Evolutionary conservation across 164 flowering plant genomes (phyloP).

Genomic region (Vitis amurensis): DNA sequence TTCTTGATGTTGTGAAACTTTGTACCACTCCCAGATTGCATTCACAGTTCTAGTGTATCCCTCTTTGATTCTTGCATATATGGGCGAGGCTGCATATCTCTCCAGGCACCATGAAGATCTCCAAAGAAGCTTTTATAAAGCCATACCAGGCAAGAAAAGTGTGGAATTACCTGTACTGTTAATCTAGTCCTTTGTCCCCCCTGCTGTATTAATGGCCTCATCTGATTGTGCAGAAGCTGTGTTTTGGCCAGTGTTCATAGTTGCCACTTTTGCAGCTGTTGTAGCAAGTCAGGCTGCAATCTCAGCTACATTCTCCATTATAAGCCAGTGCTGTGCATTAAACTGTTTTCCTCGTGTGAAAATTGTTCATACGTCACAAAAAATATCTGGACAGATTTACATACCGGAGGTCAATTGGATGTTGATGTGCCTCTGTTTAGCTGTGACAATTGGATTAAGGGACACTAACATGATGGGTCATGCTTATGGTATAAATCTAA

Average conservation of each 20-base stretch:
- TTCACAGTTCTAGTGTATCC: constrained; percentile 71
- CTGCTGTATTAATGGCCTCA: constrained; percentile 3
- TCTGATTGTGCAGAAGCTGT: constrained; percentile 47
- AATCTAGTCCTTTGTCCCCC: background rate
- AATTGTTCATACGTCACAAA: constrained; percentile 63
- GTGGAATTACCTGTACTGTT: background rate
- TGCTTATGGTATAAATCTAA: constrained; percentile 54
- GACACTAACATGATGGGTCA: constrained; percentile 69
- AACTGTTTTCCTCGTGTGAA: constrained; percentile 72
- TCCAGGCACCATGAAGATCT: constrained; percentile 59
- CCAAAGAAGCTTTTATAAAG: constrained; percentile 61
- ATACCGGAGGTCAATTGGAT: constrained; percentile 78
- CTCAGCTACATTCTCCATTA: constrained; percentile 71
- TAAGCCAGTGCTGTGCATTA: constrained; percentile 69
- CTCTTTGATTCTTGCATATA: constrained; percentile 62
- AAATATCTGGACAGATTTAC: constrained; percentile 68
- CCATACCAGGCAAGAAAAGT: constrained; percentile 62
- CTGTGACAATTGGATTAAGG: constrained; percentile 61
- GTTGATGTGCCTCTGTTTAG: constrained; percentile 63
- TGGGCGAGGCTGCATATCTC: constrained; percentile 71
- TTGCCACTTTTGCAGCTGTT: constrained; percentile 66
- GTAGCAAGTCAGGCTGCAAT: constrained; percentile 81
- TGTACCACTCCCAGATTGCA: constrained; percentile 44
- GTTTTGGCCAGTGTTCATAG: constrained; percentile 72
- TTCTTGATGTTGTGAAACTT: background rate